Percentiles rank a stretch among this genome's conserved stretches.
These are phyloP conservation scores for Actinomortierella ambigua DNA, from an alignment of 371 early-diverging fungal genomes.

Conservation along the genomic window DNA sequence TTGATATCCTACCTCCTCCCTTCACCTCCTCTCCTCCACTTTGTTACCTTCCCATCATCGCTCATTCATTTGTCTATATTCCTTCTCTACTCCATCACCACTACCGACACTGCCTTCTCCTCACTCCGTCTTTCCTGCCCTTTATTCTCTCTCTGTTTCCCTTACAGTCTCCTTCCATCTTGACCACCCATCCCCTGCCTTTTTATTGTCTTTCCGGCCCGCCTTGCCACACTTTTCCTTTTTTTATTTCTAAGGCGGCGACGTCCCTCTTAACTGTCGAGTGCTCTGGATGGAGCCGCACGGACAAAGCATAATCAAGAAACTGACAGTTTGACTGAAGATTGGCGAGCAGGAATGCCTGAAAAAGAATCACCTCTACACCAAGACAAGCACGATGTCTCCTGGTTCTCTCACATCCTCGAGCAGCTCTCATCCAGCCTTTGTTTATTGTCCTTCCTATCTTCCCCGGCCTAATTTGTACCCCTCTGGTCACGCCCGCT, in stretches of 20 bases:
- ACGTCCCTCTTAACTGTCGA: too few relatives aligned
- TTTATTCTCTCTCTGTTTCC: neutral
- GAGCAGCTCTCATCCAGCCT: neutral
- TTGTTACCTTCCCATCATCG: neutral
- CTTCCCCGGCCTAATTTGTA: too few relatives aligned
- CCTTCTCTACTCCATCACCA: neutral
- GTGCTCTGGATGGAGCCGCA: too few relatives aligned
- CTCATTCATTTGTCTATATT: neutral
- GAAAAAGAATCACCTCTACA: too few relatives aligned
- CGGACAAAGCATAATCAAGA: too few relatives aligned
- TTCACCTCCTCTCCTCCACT: neutral
- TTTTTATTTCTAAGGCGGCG: too few relatives aligned
- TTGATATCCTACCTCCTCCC: neutral
- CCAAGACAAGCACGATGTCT: too few relatives aligned
- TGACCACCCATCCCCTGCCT: neutral
- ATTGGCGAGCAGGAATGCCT: too few relatives aligned
- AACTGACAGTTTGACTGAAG: too few relatives aligned
- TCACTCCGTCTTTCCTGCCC: constrained; percentile 2
- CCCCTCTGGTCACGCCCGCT: too few relatives aligned
- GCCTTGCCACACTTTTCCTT: too few relatives aligned
- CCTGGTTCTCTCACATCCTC: neutral
- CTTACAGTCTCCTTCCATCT: neutral
- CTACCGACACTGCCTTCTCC: constrained; percentile 4
- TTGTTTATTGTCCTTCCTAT: neutral
- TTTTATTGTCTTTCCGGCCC: too few relatives aligned